Conservation (phyloP, 306 rosid genomes). For the Hippophae rhamnoides region DNA sequence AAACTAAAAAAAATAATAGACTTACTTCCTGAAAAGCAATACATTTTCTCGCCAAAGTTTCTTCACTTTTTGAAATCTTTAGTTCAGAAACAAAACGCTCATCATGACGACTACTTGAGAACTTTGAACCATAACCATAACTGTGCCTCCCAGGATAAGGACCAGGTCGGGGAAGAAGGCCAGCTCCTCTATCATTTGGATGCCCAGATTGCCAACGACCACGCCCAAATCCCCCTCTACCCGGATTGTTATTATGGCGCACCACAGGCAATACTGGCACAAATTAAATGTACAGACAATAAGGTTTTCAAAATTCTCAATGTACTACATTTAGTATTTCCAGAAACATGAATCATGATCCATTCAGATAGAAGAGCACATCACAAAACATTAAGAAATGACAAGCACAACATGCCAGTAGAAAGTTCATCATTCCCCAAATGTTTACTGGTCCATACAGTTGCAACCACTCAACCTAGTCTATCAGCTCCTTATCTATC, state of each 20-base stretch:
- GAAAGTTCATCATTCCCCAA: too few relatives aligned
- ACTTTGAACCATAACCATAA: slow-evolving; percentile 61
- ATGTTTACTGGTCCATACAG: too few relatives aligned
- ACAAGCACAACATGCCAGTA: too few relatives aligned
- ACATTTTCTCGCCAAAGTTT: slow-evolving; percentile 33
- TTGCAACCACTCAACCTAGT: too few relatives aligned
- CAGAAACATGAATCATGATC: too few relatives aligned
- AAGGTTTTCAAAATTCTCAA: neutral
- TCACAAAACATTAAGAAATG: too few relatives aligned
- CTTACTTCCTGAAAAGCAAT: slow-evolving; percentile 51
- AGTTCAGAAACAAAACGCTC: slow-evolving; percentile 80
- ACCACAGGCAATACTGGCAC: slow-evolving; percentile 35
- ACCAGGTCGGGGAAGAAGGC: slow-evolving; percentile 90
- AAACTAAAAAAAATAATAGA: neutral
- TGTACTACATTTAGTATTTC: neutral
- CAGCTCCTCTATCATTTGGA: slow-evolving; percentile 80
- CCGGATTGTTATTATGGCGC: slow-evolving; percentile 25
- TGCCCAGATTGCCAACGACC: slow-evolving; percentile 39
- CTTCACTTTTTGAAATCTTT: slow-evolving; percentile 81
- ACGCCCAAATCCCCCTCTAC: slow-evolving; percentile 38
- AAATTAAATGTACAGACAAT: neutral
- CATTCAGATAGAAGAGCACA: too few relatives aligned
- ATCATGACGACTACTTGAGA: slow-evolving; percentile 54
- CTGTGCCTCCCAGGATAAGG: slow-evolving; percentile 76
- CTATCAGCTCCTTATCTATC: too few relatives aligned